Evolutionary conservation across 1,139 yeast genomes (phyloP).

Genomic region (Saccharomyces hybrid): DNA sequence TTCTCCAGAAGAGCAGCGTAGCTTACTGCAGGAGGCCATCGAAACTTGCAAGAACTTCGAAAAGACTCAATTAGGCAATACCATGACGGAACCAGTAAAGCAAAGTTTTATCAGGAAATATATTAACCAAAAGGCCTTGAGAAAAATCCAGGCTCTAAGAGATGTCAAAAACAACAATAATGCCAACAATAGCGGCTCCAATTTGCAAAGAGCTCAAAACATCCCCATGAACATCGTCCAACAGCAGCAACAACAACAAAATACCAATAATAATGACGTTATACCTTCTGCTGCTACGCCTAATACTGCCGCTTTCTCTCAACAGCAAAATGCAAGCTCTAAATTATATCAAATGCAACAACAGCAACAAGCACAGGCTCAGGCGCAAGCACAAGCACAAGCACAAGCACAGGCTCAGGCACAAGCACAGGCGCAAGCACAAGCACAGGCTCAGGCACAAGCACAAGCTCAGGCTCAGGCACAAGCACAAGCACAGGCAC

Average conservation of each 20-base stretch:
- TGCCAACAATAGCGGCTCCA: slow-evolving; percentile 6
- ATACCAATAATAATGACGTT: neutral
- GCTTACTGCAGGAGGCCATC: slow-evolving; percentile 28
- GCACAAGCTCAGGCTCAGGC: slow-evolving; percentile 5
- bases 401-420: slow-evolving; percentile 1
- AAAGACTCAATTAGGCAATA: slow-evolving; percentile 23
- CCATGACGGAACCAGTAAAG: slow-evolving; percentile 24
- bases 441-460: neutral
- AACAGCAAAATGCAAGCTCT: neutral
- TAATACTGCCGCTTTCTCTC: neutral
- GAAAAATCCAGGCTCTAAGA: slow-evolving; percentile 31
- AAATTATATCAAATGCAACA: slow-evolving; percentile 4
- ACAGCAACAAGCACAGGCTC: slow-evolving; percentile 5
- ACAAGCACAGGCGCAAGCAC: slow-evolving; percentile 6
- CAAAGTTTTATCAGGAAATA: slow-evolving; percentile 31
- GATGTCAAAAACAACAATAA: slow-evolving; percentile 20
- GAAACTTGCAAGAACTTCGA: slow-evolving; percentile 28
- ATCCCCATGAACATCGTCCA: neutral
- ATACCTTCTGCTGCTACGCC: neutral
- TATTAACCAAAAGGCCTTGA: slow-evolving; percentile 37
- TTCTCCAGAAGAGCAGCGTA: slow-evolving; percentile 31
- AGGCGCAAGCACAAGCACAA: slow-evolving; percentile 4
- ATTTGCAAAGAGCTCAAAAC: neutral
- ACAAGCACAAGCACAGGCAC: neutral
- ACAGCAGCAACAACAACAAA: neutral